A percentile compares a stretch with the other conserved stretches of the same genome.
These are phyloP conservation scores for Lipomyces orientalis DNA, from an alignment of 805 yeast species.

Conservation along the genomic window DNA sequence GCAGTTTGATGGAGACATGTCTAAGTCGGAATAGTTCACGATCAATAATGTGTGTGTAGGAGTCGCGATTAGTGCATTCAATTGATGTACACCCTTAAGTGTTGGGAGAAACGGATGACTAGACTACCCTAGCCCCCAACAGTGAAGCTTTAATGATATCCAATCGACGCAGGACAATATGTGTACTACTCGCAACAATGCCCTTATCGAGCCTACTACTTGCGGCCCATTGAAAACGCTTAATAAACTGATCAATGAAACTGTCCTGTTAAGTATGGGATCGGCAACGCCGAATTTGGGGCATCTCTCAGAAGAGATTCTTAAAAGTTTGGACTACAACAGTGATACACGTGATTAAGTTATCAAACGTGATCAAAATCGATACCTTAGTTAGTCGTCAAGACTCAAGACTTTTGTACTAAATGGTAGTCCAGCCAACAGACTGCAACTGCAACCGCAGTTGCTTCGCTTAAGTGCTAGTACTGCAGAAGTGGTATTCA, in stretches of 20 bases:
- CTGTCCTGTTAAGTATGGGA: slow-evolving; percentile 46
- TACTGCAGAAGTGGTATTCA: too few species aligned
- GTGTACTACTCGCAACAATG: slow-evolving; percentile 48
- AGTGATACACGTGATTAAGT: too few species aligned
- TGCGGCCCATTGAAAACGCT: slow-evolving; percentile 48
- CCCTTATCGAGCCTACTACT: slow-evolving; percentile 46
- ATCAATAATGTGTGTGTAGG: background rate
- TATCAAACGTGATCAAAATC: too few species aligned
- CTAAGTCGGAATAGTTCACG: background rate
- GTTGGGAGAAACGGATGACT: too few species aligned
- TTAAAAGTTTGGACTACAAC: slow-evolving; percentile 36
- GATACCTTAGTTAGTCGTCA: too few species aligned
- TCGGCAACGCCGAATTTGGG: slow-evolving; percentile 50
- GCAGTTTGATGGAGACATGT: background rate
- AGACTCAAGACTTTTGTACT: too few species aligned
- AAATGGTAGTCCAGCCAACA: too few species aligned
- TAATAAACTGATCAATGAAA: slow-evolving; percentile 49
- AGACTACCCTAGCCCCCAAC: too few species aligned
- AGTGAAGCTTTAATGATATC: slow-evolving; percentile 50
- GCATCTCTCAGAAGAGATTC: slow-evolving; percentile 47
- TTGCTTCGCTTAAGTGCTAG: too few species aligned
- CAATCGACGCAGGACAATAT: slow-evolving; percentile 46
- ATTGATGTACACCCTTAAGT: too few species aligned
- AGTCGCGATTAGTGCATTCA: too few species aligned
- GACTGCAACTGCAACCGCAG: too few species aligned